Percentiles rank a stretch among this genome's conserved stretches.
phyloP scores from a whole-genome alignment of 768 basidiomycete species.

The Galerina marginata region DNA sequence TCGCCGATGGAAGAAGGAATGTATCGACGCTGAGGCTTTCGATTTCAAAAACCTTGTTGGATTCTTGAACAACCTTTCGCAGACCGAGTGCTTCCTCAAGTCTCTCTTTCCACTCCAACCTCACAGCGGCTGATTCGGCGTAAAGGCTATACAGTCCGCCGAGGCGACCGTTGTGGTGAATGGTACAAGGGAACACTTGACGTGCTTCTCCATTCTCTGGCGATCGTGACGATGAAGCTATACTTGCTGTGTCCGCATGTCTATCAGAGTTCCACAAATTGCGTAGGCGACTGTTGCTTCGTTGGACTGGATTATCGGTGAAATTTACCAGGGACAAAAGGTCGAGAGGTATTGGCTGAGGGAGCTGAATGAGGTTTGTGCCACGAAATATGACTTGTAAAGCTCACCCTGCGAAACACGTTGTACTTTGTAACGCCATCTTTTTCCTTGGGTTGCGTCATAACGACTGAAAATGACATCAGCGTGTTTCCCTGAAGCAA shows the following conservation, averaged over 20 bases:
- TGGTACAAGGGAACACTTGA: conserved; percentile 82
- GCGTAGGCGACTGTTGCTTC: conserved; percentile 68
- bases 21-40: conserved; percentile 89
- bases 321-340: conserved; percentile 85
- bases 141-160: conserved; percentile 86
- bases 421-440: conserved; percentile 78
- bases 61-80: conserved; percentile 87
- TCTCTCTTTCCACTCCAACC: conserved; percentile 89
- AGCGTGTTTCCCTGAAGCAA: background rate
- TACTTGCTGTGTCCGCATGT: conserved; percentile 24
- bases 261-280: conserved; percentile 55
- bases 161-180: conserved; percentile 86
- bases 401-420: conserved; percentile 74
- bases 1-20: conserved; percentile 74
- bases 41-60: conserved; percentile 94
- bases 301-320: conserved; percentile 73
- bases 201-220: conserved; percentile 63
- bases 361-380: conserved; percentile 29
- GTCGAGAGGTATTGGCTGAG: conserved; percentile 90
- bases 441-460: conserved; percentile 80
- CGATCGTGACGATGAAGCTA: conserved; percentile 23
- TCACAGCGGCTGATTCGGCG: conserved; percentile 73
- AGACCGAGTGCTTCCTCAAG: conserved; percentile 89
- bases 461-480: conserved; percentile 62
- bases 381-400: conserved; percentile 4